These are phyloP conservation scores for Lumnitzera racemosa DNA, from an alignment of 345 rosid genomes.

Conservation along the genomic window DNA sequence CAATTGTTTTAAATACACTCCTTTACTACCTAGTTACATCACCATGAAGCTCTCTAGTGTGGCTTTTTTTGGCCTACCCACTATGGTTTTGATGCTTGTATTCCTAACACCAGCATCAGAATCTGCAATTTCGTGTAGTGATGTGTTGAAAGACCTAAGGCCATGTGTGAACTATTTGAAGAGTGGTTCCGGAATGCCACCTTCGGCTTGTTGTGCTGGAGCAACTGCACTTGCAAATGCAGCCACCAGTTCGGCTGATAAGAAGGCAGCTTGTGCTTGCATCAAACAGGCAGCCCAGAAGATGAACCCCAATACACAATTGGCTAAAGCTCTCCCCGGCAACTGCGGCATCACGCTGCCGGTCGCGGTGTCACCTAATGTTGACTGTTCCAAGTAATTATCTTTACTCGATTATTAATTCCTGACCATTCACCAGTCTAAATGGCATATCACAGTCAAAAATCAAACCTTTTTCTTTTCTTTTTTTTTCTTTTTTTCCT, in stretches of 20 bases:
- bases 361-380: constrained; percentile 38
- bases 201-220: constrained; percentile 51
- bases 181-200: constrained; percentile 57
- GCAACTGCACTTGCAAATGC: constrained; percentile 37
- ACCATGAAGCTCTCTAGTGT: constrained; percentile 17
- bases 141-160: constrained; percentile 49
- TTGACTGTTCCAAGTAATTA: constrained; percentile 60
- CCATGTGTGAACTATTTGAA: constrained; percentile 59
- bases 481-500: too few relatives aligned
- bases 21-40: background rate
- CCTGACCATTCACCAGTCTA: too few relatives aligned
- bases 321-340: constrained; percentile 51
- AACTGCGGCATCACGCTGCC: constrained; percentile 52
- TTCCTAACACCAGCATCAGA: constrained; percentile 27
- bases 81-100: constrained; percentile 15
- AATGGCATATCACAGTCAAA: too few relatives aligned
- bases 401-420: background rate
- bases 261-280: constrained; percentile 58
- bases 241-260: constrained; percentile 46
- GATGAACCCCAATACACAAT: constrained; percentile 41
- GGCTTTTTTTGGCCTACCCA: constrained; percentile 10
- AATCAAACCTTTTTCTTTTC: too few relatives aligned
- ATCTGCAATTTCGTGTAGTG: constrained; percentile 51
- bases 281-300: constrained; percentile 46
- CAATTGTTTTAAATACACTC: too few relatives aligned